phyloP scores from a whole-genome alignment of 176 grass and related monocot species.

The Carex cristatella region DNA sequence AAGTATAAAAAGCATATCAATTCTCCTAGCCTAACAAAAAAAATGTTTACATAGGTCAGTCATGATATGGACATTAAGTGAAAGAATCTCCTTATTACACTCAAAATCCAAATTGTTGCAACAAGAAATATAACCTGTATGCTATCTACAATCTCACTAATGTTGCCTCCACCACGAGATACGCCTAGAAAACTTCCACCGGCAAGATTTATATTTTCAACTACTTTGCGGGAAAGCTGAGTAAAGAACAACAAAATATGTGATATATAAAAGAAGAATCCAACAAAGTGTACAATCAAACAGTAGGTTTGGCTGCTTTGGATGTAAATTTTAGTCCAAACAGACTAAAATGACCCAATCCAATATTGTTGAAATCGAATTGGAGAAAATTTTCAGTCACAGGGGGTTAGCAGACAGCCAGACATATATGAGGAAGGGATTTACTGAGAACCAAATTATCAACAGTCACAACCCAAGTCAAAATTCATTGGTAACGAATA shows the following conservation, averaged over 20 bases:
- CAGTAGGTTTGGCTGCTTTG: background rate
- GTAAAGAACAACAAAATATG: slow-evolving; percentile 10
- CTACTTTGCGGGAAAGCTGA: slow-evolving; percentile 76
- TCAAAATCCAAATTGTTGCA: background rate
- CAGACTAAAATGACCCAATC: background rate
- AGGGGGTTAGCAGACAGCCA: background rate
- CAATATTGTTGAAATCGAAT: background rate
- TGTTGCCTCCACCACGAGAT: slow-evolving; percentile 79
- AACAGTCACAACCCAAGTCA: background rate
- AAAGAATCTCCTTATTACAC: background rate
- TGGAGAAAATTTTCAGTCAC: background rate
- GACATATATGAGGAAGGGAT: background rate
- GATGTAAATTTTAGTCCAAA: background rate
- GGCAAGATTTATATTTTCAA: slow-evolving; percentile 95
- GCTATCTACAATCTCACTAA: slow-evolving; percentile 82
- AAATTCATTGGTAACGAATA: background rate
- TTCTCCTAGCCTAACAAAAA: slow-evolving; percentile 66
- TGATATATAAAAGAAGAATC: background rate
- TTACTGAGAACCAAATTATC: background rate
- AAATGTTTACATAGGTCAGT: background rate
- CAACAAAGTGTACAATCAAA: background rate
- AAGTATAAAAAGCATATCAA: slow-evolving; percentile 96
- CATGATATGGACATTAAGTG: background rate
- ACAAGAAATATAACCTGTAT: slow-evolving; percentile 57
- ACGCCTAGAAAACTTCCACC: slow-evolving; percentile 95